phyloP scores from a whole-genome alignment of 306 rosid genomes.

The Rosa chinensis region DNA sequence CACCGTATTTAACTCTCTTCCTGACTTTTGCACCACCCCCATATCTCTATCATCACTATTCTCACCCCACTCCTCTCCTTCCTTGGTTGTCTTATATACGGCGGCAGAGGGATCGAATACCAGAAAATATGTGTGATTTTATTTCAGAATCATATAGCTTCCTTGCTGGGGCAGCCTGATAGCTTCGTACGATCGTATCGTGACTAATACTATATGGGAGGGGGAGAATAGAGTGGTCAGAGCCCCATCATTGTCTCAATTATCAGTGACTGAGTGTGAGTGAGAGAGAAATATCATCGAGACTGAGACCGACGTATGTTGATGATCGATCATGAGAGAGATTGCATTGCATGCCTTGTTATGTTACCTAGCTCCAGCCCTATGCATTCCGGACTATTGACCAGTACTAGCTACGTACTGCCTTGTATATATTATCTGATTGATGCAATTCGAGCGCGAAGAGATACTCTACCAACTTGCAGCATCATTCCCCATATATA shows the following conservation, averaged over 20 bases:
- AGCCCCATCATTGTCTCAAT: constrained; percentile 86
- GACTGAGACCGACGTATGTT: constrained; percentile 1
- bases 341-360: background rate
- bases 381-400: background rate
- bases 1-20: constrained; percentile 27
- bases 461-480: constrained; percentile 5
- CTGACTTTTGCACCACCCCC: constrained; percentile 41
- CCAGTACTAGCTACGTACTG: background rate
- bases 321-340: background rate
- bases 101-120: constrained; percentile 35
- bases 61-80: constrained; percentile 2
- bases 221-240: constrained; percentile 29
- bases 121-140: background rate
- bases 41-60: background rate
- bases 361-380: background rate
- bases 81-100: constrained; percentile 27
- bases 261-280: constrained; percentile 29
- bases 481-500: background rate
- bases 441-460: background rate
- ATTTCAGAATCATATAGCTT: background rate
- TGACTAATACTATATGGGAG: constrained; percentile 9
- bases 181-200: constrained; percentile 44
- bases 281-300: constrained; percentile 9
- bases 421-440: background rate
- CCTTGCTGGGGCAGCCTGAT: constrained; percentile 9